Percentiles rank a stretch among this genome's conserved stretches.
Evolutionary conservation across 1,139 yeast genomes (phyloP).

Genomic region (Yamadazyma taylorii): DNA sequence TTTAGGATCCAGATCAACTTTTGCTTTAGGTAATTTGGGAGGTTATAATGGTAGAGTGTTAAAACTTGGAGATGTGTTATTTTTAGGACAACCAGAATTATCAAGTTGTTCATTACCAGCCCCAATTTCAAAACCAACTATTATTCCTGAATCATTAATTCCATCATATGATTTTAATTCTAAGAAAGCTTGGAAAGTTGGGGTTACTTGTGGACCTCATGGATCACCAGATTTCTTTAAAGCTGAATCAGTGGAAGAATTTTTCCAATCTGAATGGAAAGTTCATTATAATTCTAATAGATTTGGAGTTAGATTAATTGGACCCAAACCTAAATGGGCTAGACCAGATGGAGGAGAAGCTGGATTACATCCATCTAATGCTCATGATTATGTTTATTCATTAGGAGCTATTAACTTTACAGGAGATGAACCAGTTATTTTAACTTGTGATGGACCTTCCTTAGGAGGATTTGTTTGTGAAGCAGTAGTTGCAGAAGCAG

Average conservation of each 20-base stretch:
- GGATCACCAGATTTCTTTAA: conserved; percentile 95
- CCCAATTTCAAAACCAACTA: conserved; percentile 63
- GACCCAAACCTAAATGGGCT: conserved; percentile 97
- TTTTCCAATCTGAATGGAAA: conserved; percentile 82
- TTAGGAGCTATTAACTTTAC: conserved; percentile 96
- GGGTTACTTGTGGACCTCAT: conserved; percentile 96
- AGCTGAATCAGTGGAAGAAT: conserved; percentile 69
- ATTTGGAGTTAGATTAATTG: conserved; percentile 91
- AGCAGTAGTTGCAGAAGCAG: conserved; percentile 93
- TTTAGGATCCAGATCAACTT: conserved; percentile 94
- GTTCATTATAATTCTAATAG: conserved; percentile 96
- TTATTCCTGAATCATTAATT: conserved; percentile 56
- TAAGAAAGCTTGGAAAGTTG: conserved; percentile 75
- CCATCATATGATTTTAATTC: conserved; percentile 47
- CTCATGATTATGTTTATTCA: conserved; percentile 95
- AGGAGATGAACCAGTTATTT: conserved; percentile 96
- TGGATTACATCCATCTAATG: conserved; percentile 96
- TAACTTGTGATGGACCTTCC: conserved; percentile 97
- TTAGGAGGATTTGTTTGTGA: conserved; percentile 97
- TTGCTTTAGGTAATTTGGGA: conserved; percentile 92
- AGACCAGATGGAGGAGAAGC: conserved; percentile 98
- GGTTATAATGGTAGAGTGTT: conserved; percentile 92
- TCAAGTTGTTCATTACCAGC: conserved; percentile 68
- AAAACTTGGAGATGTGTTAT: conserved; percentile 88
- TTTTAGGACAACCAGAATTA: conserved; percentile 75